phyloP scores from a whole-genome alignment of 1,139 yeast species.

The Yamadazyma pseudoaaseri region DNA sequence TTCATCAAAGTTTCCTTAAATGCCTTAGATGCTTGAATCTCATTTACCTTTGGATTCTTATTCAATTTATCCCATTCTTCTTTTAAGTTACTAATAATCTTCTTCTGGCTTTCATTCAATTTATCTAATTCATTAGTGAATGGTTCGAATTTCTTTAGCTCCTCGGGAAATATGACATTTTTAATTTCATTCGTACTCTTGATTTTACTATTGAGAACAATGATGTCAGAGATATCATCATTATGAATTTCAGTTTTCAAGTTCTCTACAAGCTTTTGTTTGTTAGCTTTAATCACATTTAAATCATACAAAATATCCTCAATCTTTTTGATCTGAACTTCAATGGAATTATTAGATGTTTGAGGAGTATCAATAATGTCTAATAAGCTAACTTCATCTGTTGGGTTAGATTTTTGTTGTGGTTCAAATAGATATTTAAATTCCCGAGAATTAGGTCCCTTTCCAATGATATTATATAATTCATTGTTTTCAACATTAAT shows the following conservation, averaged over 20 bases:
- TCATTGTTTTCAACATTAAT: conserved; percentile 25
- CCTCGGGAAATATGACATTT: conserved; percentile 63
- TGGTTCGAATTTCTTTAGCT: conserved; percentile 74
- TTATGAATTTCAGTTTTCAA: conserved; percentile 70
- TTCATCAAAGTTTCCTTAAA: conserved; percentile 22
- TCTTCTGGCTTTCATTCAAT: conserved; percentile 62
- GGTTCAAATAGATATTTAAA: conserved; percentile 30
- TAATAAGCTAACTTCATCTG: conserved; percentile 48
- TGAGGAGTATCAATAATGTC: conserved; percentile 37
- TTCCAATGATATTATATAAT: conserved; percentile 29
- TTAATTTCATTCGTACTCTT: conserved; percentile 58
- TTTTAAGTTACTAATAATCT: conserved; percentile 56
- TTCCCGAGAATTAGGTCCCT: conserved; percentile 33
- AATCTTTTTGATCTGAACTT: conserved; percentile 36
- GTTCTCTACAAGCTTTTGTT: conserved; percentile 58
- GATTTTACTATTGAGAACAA: conserved; percentile 65
- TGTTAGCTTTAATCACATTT: conserved; percentile 53
- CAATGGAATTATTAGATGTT: conserved; percentile 38
- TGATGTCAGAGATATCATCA: conserved; percentile 82
- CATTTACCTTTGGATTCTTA: conserved; percentile 42
- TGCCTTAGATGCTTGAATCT: conserved; percentile 32
- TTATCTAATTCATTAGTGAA: conserved; percentile 67
- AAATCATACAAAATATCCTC: conserved; percentile 49
- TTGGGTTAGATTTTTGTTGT: conserved; percentile 12
- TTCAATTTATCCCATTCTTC: conserved; percentile 56